A percentile compares a stretch with the other conserved stretches of the same genome.
These are phyloP conservation scores for Colletotrichum truncatum DNA, from an alignment of 2,329 filamentous ascomycete species.

Conservation along the genomic window DNA sequence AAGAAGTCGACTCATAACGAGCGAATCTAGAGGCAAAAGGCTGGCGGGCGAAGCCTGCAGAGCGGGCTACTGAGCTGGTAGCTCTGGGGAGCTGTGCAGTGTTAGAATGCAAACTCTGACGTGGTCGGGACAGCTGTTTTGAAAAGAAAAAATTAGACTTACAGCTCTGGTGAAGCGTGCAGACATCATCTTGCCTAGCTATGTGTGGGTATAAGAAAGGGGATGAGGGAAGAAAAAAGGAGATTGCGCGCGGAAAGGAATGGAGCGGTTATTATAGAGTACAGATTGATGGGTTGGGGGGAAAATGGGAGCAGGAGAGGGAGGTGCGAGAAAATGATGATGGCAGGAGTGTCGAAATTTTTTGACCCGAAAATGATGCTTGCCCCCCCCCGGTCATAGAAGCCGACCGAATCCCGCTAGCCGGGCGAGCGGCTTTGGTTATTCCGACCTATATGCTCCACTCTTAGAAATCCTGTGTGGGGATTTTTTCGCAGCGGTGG, in stretches of 20 bases:
- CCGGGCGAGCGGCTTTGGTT: slow-evolving; percentile 16
- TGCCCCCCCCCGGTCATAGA: slow-evolving; percentile 46
- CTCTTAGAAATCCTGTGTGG: neutral
- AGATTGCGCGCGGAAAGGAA: slow-evolving; percentile 30
- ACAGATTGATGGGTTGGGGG: slow-evolving; percentile 23
- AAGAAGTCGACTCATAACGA: slow-evolving; percentile 76
- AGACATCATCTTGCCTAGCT: slow-evolving; percentile 70
- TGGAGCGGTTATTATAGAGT: slow-evolving; percentile 31
- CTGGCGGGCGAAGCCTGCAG: slow-evolving; percentile 73
- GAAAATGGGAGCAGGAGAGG: neutral
- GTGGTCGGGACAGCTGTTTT: slow-evolving; percentile 15
- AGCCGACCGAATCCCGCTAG: slow-evolving; percentile 52
- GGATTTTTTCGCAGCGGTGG: neutral
- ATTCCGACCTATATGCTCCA: slow-evolving; percentile 1
- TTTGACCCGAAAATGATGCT: slow-evolving; percentile 45
- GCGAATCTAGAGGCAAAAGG: slow-evolving; percentile 78
- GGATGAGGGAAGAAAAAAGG: slow-evolving; percentile 37
- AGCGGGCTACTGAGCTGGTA: slow-evolving; percentile 72
- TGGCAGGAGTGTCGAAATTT: slow-evolving; percentile 44
- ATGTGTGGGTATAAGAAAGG: slow-evolving; percentile 36
- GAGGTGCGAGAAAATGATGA: slow-evolving; percentile 30
- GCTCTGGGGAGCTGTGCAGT: slow-evolving; percentile 78
- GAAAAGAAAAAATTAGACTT: slow-evolving; percentile 53
- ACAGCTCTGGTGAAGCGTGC: slow-evolving; percentile 79
- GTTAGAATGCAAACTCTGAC: slow-evolving; percentile 34